These are phyloP conservation scores for Suillus tomentosus DNA, from an alignment of 768 basidiomycete species.

Conservation along the genomic window DNA sequence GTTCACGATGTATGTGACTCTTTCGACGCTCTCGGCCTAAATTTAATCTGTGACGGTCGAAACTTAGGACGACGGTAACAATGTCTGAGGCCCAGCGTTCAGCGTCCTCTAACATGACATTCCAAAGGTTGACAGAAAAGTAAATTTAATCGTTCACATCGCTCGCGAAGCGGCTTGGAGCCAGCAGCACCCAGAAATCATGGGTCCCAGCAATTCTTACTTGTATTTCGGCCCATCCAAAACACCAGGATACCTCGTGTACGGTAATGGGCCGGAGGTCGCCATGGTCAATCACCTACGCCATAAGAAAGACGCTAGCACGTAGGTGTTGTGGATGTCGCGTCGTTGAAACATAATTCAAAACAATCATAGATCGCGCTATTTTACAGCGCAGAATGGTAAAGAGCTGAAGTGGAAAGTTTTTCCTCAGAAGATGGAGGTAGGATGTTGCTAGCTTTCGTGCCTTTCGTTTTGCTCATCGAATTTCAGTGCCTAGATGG, in stretches of 20 bases:
- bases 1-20: conserved; percentile 61
- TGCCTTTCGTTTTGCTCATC: conserved; percentile 7
- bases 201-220: conserved; percentile 80
- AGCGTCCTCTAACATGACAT: conserved; percentile 7
- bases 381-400: conserved; percentile 71
- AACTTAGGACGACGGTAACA: conserved; percentile 25
- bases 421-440: conserved; percentile 66
- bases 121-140: conserved; percentile 51
- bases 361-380: conserved; percentile 55
- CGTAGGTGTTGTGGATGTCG: conserved; percentile 46
- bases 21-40: conserved; percentile 9
- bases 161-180: conserved; percentile 68
- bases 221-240: conserved; percentile 74
- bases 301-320: conserved; percentile 61
- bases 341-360: neutral
- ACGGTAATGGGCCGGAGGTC: conserved; percentile 61
- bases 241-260: conserved; percentile 62
- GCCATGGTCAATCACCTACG: conserved; percentile 60
- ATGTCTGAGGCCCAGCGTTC: neutral
- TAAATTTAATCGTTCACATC: conserved; percentile 65
- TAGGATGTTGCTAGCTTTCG: conserved; percentile 30
- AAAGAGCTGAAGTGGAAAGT: conserved; percentile 79
- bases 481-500: conserved; percentile 61
- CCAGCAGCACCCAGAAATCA: conserved; percentile 65
- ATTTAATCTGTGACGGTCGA: neutral